Evolutionary conservation across 2,329 filamentous ascomycete species (phyloP).

Genomic region (Aspergillus latus): DNA sequence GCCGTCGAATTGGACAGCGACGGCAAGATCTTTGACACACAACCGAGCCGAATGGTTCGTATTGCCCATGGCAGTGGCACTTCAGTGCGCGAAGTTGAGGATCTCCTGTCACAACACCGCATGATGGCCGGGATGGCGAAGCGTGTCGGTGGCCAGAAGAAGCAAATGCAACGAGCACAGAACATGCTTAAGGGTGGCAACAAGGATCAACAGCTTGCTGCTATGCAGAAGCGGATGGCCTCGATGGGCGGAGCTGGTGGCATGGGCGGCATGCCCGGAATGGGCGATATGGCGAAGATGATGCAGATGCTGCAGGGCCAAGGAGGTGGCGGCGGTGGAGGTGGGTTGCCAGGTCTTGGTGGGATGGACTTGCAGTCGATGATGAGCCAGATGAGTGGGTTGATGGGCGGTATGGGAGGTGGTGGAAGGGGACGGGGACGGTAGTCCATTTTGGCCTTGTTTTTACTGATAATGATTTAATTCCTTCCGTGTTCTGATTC

Average conservation of each 20-base stretch:
- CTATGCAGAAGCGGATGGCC: slow-evolving; percentile 94
- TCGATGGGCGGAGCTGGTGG: slow-evolving; percentile 79
- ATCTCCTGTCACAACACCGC: slow-evolving; percentile 92
- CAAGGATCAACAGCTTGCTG: slow-evolving; percentile 88
- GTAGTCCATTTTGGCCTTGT: slow-evolving; percentile 18
- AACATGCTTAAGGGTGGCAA: slow-evolving; percentile 87
- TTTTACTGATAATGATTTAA: slow-evolving; percentile 11
- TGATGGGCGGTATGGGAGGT: slow-evolving; percentile 46
- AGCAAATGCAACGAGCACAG: slow-evolving; percentile 94
- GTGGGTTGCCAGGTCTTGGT: slow-evolving; percentile 62
- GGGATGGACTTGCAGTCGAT: slow-evolving; percentile 68
- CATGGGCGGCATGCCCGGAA: slow-evolving; percentile 71
- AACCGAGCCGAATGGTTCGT: slow-evolving; percentile 88
- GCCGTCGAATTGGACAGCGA: slow-evolving; percentile 93
- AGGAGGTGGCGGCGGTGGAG: slow-evolving; percentile 61
- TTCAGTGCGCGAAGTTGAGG: slow-evolving; percentile 88
- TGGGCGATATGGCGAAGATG: slow-evolving; percentile 90
- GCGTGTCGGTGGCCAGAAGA: slow-evolving; percentile 97
- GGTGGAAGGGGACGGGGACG: slow-evolving; percentile 36
- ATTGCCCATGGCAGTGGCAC: slow-evolving; percentile 89
- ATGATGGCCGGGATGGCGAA: slow-evolving; percentile 99
- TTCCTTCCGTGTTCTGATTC: slow-evolving; percentile 13
- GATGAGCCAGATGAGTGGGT: slow-evolving; percentile 73
- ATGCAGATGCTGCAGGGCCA: slow-evolving; percentile 89
- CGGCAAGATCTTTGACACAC: slow-evolving; percentile 88